A percentile compares a stretch with the other conserved stretches of the same genome.
Evolutionary conservation across 1,284 basidiomycete species (phyloP).

Genomic region (Cutaneotrichosporon mucoides): DNA sequence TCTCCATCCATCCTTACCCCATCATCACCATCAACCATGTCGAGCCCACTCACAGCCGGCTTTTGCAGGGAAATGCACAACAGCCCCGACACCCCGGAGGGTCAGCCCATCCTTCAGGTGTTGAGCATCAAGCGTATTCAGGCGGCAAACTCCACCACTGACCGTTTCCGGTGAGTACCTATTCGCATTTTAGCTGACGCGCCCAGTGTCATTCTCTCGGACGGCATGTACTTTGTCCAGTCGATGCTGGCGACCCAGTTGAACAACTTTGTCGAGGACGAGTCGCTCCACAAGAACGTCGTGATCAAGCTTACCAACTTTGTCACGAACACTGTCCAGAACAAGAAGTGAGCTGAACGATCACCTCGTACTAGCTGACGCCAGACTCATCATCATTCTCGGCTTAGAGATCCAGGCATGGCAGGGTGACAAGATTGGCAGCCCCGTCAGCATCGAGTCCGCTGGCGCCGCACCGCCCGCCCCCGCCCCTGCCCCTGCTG

Average conservation of each 20-base stretch:
- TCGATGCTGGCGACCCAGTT: slow-evolving; percentile 94
- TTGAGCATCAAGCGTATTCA: slow-evolving; percentile 74
- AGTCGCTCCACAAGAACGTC: slow-evolving; percentile 66
- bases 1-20: slow-evolving; percentile 2
- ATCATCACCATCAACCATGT: slow-evolving; percentile 24
- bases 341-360: slow-evolving; percentile 61
- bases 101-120: slow-evolving; percentile 67
- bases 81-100: slow-evolving; percentile 29
- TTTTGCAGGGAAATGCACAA: slow-evolving; percentile 38
- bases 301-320: slow-evolving; percentile 72
- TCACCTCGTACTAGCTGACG: slow-evolving; percentile 1
- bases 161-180: slow-evolving; percentile 48
- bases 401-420: slow-evolving; percentile 58
- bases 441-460: slow-evolving; percentile 56
- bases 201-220: slow-evolving; percentile 55
- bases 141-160: slow-evolving; percentile 38
- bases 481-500: slow-evolving; percentile 23
- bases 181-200: background rate
- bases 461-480: slow-evolving; percentile 30
- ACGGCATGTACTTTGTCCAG: slow-evolving; percentile 77
- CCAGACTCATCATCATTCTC: slow-evolving; percentile 80
- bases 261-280: slow-evolving; percentile 68
- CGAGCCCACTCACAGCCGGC: slow-evolving; percentile 37
- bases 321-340: slow-evolving; percentile 79
- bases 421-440: slow-evolving; percentile 67